Conservation (phyloP, 495 filamentous ascomycete genomes). For the Podospora fimiseda region DNA sequence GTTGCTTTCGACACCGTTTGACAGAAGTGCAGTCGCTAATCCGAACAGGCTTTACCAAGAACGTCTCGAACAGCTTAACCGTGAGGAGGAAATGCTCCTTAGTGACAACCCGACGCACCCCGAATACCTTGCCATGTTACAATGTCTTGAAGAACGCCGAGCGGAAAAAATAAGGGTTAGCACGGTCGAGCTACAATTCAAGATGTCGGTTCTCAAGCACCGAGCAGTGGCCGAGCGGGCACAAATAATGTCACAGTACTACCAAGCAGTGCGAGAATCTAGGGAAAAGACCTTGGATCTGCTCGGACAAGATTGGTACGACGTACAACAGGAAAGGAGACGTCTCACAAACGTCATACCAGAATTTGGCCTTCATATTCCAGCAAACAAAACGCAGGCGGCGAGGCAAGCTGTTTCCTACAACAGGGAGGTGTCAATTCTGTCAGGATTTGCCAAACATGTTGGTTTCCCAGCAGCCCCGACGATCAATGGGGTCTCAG, state of each 20-base stretch:
- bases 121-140: slow-evolving; percentile 77
- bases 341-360: slow-evolving; percentile 73
- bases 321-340: slow-evolving; percentile 84
- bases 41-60: slow-evolving; percentile 73
- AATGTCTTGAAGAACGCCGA: slow-evolving; percentile 72
- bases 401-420: slow-evolving; percentile 76
- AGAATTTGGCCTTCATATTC: slow-evolving; percentile 70
- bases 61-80: slow-evolving; percentile 68
- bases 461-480: slow-evolving; percentile 96
- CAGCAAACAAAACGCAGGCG: slow-evolving; percentile 61
- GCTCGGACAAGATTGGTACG: slow-evolving; percentile 79
- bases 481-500: slow-evolving; percentile 61
- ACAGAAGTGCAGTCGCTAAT: slow-evolving; percentile 6
- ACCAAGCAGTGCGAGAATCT: slow-evolving; percentile 73
- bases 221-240: slow-evolving; percentile 71
- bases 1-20: neutral
- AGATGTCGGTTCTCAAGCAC: slow-evolving; percentile 61
- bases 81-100: slow-evolving; percentile 76
- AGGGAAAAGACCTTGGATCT: slow-evolving; percentile 72
- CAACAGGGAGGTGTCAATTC: slow-evolving; percentile 85
- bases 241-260: slow-evolving; percentile 79
- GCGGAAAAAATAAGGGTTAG: slow-evolving; percentile 74
- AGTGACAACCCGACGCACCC: slow-evolving; percentile 75
- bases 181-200: slow-evolving; percentile 62
- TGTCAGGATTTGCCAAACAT: slow-evolving; percentile 88